Evolutionary conservation across 148 eudicot genomes (phyloP), one percentile per base, ranked within the genome.

Genomic region (Rhododendron vialii): DNA sequence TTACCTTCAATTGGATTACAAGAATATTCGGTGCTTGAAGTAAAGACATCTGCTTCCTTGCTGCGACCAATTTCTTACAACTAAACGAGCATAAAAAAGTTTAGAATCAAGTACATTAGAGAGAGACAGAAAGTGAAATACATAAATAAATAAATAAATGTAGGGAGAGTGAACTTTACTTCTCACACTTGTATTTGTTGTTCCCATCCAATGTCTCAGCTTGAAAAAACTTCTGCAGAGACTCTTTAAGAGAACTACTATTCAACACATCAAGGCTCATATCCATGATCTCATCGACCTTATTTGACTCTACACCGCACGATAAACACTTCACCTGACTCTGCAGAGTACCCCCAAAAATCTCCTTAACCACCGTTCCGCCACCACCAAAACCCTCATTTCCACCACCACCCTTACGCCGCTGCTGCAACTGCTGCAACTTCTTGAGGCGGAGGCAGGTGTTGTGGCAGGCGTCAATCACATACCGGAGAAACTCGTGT

Each of bases 251-350:
- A 69, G 99, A 95, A 88, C 85, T 88, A 57, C 92, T 89, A 80
- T 91, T 91, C 89, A 95, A 83, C 80, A 98, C 90, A 84, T 95
- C 99, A 91, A 98, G 95, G 78, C 96, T 93, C 20, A 98, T 90
- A 93, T 98, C 99, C 99, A 98, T 98, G 63, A 98, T 98, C 90
- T 98, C 99, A 86, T 98, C 99, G 0, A 93, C 93, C 89, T 98
- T 98, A 91, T 95, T 98, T 15, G 99, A 98, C 87, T 95, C 98
- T 45, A 88, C 84, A 38, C 98, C 98, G 84, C 99, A 98, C 2
- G 95, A 92, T 74, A 95, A 89, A 87, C 99, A 98, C 93, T 93
- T 98, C 77, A 98, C 95, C 89, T 95, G 99, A 90, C 98, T 98
- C 90, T 94, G 98, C 88, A 98, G 87, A 81, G 96, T 91, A 81